These are phyloP conservation scores for Lichina pygmaea DNA, from an alignment of 495 filamentous ascomycete species.

Conservation along the genomic window DNA sequence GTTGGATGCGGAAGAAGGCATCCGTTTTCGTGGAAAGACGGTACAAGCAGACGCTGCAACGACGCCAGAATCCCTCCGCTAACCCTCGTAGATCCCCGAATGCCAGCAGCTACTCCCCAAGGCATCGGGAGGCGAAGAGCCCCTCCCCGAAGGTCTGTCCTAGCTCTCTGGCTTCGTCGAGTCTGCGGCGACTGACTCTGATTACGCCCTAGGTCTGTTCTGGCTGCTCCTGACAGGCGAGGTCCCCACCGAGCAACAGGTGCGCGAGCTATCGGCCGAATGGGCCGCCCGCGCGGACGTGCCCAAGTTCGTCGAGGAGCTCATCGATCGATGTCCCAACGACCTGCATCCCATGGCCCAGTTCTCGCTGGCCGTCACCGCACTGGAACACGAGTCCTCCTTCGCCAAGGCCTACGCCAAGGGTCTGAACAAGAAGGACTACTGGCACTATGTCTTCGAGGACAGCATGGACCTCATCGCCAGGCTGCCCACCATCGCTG, in stretches of 20 bases:
- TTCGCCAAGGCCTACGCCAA: slow-evolving; percentile 97
- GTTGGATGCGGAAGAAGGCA: slow-evolving; percentile 93
- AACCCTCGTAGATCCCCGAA: slow-evolving; percentile 47
- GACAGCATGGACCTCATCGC: slow-evolving; percentile 99
- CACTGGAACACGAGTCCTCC: slow-evolving; percentile 89
- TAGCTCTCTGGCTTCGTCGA: background rate
- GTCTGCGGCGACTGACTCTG: background rate
- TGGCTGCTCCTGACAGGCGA: slow-evolving; percentile 97
- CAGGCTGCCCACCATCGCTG: slow-evolving; percentile 93
- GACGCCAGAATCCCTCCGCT: slow-evolving; percentile 4
- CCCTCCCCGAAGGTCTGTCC: slow-evolving; percentile 61
- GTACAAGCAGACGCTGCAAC: slow-evolving; percentile 17
- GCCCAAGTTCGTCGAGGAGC: slow-evolving; percentile 91
- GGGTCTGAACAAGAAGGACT: slow-evolving; percentile 95
- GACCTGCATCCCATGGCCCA: slow-evolving; percentile 99
- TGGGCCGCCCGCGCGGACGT: slow-evolving; percentile 94
- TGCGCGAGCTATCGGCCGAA: slow-evolving; percentile 86
- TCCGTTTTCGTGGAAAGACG: slow-evolving; percentile 93
- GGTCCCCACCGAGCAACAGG: slow-evolving; percentile 90
- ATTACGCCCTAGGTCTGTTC: slow-evolving; percentile 54
- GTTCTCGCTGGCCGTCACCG: slow-evolving; percentile 91
- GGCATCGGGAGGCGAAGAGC: slow-evolving; percentile 84
- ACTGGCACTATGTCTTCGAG: slow-evolving; percentile 98
- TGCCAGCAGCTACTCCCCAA: slow-evolving; percentile 93
- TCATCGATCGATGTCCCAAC: slow-evolving; percentile 96